Base-by-base conservation (phyloP, 1,139 yeast species). In the Candida sp. region DNA sequence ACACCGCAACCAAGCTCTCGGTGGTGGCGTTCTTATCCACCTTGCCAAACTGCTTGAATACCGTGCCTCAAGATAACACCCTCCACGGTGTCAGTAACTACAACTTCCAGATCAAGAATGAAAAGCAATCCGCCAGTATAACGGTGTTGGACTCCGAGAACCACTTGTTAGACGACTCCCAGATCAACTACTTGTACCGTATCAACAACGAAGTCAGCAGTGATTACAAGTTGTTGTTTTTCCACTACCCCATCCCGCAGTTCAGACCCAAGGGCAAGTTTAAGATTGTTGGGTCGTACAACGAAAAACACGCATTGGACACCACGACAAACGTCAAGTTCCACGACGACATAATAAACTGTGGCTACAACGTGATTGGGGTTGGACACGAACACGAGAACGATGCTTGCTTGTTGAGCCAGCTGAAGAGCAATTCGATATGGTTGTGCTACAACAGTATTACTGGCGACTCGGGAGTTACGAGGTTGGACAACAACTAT, bases 311-410 rank as follows among this genome's bases (percentile, higher is more conserved):
- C 46, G 66, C 66, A 4, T 63, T 81, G 30, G 58, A 63, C 33
- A 59, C 73, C n/a, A 61, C 63, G 23, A 70, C 80, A 2, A 73
- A 72, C 55, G 56, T 61, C 11, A 68, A 71, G 43, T 65, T 72
- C 46, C 65, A 69, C 46, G 70, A 70, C 44, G 81, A 77, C 57
- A 68, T 77, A 32, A 59, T 69, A 34, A 65, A 65, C 48, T 66
- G 74, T 49, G 74, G 75, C 6, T 76, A 76, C 58, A 64, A 73
- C 42, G 84, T 72, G 0, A 72, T 81, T 11, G 72, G 80, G 12
- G 85, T 81, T 27, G 85, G 85, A 6, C 81, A 80, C 54, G 86
- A 82, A 56, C 85, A 81, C 59, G 80, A 75, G 42, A 82, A 81
- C 60, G 85, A 81, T 55, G 83, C 83, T 11, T 82, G 86, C 58